Evolutionary conservation across 2,329 filamentous ascomycete species (phyloP).

Genomic region (Claviceps capensis): DNA sequence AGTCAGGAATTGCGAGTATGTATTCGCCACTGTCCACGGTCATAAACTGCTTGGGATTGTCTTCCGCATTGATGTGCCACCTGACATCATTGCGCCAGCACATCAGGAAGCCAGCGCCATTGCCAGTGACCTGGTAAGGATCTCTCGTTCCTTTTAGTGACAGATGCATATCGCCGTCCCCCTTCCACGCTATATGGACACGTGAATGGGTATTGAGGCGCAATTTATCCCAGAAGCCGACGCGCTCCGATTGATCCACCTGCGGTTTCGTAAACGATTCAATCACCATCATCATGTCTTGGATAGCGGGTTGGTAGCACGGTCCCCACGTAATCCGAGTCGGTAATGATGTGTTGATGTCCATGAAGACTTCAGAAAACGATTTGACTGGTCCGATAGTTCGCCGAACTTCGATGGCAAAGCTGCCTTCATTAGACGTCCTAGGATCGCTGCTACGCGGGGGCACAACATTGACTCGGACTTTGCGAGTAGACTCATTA

Average conservation of each 20-base stretch:
- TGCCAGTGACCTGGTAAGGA: constrained; percentile 83
- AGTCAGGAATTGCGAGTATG: constrained; percentile 86
- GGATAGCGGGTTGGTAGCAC: constrained; percentile 92
- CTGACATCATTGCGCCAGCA: constrained; percentile 93
- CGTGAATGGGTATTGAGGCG: constrained; percentile 87
- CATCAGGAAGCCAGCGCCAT: constrained; percentile 92
- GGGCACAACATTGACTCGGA: constrained; percentile 74
- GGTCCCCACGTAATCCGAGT: constrained; percentile 95
- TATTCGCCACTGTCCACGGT: constrained; percentile 92
- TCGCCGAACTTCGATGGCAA: constrained; percentile 73
- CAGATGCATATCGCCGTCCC: constrained; percentile 88
- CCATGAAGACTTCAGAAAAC: constrained; percentile 81
- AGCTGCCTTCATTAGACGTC: constrained; percentile 46
- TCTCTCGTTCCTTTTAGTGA: constrained; percentile 85
- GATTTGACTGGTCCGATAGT: constrained; percentile 94
- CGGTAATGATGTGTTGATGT: constrained; percentile 84
- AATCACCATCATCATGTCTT: constrained; percentile 99
- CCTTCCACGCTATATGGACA: constrained; percentile 80
- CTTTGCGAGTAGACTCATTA: constrained; percentile 62
- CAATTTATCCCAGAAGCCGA: constrained; percentile 99
- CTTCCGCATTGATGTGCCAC: constrained; percentile 70
- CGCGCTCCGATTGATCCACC: constrained; percentile 80
- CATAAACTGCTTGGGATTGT: constrained; percentile 89
- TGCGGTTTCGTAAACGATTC: constrained; percentile 96
- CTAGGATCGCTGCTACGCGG: constrained; percentile 43